phyloP scores from a whole-genome alignment of 169 alveolate genomes.

The Cystoisospora suis region DNA sequence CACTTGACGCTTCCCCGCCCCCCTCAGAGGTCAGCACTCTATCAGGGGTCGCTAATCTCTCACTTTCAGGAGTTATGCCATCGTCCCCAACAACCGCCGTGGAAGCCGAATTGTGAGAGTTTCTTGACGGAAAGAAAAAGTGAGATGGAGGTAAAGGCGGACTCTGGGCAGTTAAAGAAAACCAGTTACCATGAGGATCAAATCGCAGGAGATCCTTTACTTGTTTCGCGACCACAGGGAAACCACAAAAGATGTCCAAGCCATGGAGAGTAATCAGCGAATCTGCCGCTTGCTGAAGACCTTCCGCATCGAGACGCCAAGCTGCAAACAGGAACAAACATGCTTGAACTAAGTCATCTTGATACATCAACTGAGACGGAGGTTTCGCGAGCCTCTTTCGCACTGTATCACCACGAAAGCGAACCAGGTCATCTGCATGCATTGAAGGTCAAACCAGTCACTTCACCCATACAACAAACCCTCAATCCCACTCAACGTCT shows the following conservation, averaged over 20 bases:
- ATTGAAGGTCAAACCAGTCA: no score
- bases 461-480: no score
- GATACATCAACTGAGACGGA: no score
- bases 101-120: not conserved
- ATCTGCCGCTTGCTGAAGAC: conserved; percentile 28
- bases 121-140: conserved; percentile 5
- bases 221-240: conserved; percentile 2
- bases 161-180: not conserved
- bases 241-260: conserved; percentile 2
- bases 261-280: conserved; percentile 12
- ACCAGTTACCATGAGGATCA: not conserved
- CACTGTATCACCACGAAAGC: no score
- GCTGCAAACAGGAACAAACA: not conserved
- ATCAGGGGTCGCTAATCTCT: not conserved
- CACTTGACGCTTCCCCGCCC: not conserved
- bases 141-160: not conserved
- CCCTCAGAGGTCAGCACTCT: not conserved
- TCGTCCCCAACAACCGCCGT: not conserved
- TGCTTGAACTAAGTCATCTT: no score
- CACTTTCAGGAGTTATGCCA: not conserved
- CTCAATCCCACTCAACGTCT: no score
- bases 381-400: no score
- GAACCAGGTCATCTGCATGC: no score
- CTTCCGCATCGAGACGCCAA: conserved; percentile 15
- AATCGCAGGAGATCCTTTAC: not conserved